Evolutionary conservation across 1,139 yeast genomes (phyloP).

Genomic region (Waltiozyma solani): DNA sequence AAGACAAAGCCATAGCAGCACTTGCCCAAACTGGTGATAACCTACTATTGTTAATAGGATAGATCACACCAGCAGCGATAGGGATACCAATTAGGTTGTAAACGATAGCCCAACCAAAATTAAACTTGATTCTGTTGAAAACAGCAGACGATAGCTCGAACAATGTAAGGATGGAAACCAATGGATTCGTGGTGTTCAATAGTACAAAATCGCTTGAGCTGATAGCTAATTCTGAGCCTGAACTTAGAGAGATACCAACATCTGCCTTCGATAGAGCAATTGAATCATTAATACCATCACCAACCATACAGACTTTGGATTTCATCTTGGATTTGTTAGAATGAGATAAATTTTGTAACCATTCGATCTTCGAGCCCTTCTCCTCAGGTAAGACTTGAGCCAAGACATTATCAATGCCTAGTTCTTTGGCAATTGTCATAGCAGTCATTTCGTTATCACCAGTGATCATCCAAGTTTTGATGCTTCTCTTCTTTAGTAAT

Average conservation of each 20-base stretch:
- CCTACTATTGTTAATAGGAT: slow-evolving; percentile 41
- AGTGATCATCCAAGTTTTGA: slow-evolving; percentile 52
- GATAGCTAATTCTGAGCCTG: slow-evolving; percentile 51
- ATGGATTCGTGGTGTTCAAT: slow-evolving; percentile 35
- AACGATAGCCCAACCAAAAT: slow-evolving; percentile 44
- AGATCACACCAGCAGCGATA: slow-evolving; percentile 54
- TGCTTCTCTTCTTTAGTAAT: slow-evolving; percentile 32
- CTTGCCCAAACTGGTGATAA: slow-evolving; percentile 58
- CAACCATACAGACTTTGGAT: slow-evolving; percentile 40
- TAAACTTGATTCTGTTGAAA: slow-evolving; percentile 43
- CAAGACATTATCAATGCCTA: slow-evolving; percentile 55
- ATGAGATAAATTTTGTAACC: slow-evolving; percentile 33
- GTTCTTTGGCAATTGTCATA: slow-evolving; percentile 50
- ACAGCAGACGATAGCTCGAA: slow-evolving; percentile 37
- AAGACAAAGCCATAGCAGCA: slow-evolving; percentile 58
- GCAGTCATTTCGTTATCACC: slow-evolving; percentile 70
- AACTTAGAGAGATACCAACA: slow-evolving; percentile 48
- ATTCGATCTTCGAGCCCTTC: slow-evolving; percentile 49
- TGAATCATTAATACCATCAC: slow-evolving; percentile 58
- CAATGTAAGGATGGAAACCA: slow-evolving; percentile 38
- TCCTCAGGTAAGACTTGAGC: slow-evolving; percentile 70
- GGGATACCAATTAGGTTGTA: slow-evolving; percentile 48
- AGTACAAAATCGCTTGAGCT: slow-evolving; percentile 50
- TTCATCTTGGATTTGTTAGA: slow-evolving; percentile 9
- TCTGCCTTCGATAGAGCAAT: slow-evolving; percentile 53